phyloP scores from a whole-genome alignment of 139 green algal genomes.

The Yamagishiella unicocca region DNA sequence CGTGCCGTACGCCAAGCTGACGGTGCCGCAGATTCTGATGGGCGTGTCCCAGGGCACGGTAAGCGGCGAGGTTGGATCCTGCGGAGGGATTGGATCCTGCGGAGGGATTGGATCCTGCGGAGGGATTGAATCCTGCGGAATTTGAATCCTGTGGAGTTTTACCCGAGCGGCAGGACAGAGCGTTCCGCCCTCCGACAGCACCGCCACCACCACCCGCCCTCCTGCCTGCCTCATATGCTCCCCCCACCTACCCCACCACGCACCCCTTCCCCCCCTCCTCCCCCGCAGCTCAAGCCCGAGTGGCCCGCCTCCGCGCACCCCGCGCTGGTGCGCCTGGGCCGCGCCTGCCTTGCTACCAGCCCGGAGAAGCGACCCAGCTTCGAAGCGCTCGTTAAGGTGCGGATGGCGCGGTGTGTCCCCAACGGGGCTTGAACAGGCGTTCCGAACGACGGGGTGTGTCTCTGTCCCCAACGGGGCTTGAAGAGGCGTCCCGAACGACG shows the following conservation, averaged over 20 bases:
- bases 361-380: conserved; percentile 29
- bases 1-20: conserved; percentile 29
- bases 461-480: no score
- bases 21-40: conserved; percentile 24
- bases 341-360: conserved; percentile 24
- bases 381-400: conserved; percentile 32
- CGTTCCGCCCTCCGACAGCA: no score
- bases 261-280: neutral
- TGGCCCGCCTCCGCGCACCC: conserved; percentile 27
- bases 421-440: no score
- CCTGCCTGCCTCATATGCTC: neutral
- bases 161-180: no score
- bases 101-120: no score
- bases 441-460: no score
- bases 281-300: conserved; percentile 29
- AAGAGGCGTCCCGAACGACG: no score
- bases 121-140: no score
- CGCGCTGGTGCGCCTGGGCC: conserved; percentile 21
- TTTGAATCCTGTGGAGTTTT: no score
- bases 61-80: no score
- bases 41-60: conserved; percentile 26
- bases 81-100: no score
- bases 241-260: neutral
- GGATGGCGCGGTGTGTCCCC: neutral
- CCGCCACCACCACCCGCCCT: neutral